Evolutionary conservation across 176 grass and related monocot genomes (phyloP), one percentile per base, ranked within the genome.

Genomic region (Saccharum officinarum): DNA sequence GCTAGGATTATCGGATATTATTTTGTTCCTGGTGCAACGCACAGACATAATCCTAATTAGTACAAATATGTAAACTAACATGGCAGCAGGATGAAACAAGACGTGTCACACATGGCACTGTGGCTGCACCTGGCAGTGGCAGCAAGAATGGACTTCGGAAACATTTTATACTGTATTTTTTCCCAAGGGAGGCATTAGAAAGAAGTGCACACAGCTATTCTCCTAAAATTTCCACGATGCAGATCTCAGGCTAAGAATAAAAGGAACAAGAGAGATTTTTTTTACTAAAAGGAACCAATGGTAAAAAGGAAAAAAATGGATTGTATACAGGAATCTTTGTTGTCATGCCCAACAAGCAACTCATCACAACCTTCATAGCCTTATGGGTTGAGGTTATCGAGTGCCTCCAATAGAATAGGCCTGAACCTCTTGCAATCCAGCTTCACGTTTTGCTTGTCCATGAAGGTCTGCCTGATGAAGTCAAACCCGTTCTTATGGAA

Each of bases 401-500:
- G 84, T 44, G 90, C 86, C 75, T 85, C 92, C 83, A 92, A 57
- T 30, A 97, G 85, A 67, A 89, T 40, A 39, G 83, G 87, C 89
- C 73, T 97, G 78, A 97, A 94, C 78, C 90, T 88, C 7, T 84
- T 83, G 77, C 89, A 85, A 65, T 97, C 91, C 26, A 97, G 78
- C 84, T 84, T 97, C 28, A 97, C 90, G 60, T 92, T 97, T 75
- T 94, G 94, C 49, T 94, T 94, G 22, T 94, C 92, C 80, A 96
- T 86, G 87, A 93, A 96, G n/a, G 90, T 89, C 37, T 83, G 85
- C 22, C 80, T 60, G 26, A 93, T 82, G 52, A 31, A 90, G 20
- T 54, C 40, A 14, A 90, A 96, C 0, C 94, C 91, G 0, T 84
- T 87, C 67, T 67, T 83, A 78, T 89, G 84, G 55, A 96, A 76